Evolutionary conservation across 176 grass and related monocot species (phyloP).

Genomic region (Phoenix dactylifera): DNA sequence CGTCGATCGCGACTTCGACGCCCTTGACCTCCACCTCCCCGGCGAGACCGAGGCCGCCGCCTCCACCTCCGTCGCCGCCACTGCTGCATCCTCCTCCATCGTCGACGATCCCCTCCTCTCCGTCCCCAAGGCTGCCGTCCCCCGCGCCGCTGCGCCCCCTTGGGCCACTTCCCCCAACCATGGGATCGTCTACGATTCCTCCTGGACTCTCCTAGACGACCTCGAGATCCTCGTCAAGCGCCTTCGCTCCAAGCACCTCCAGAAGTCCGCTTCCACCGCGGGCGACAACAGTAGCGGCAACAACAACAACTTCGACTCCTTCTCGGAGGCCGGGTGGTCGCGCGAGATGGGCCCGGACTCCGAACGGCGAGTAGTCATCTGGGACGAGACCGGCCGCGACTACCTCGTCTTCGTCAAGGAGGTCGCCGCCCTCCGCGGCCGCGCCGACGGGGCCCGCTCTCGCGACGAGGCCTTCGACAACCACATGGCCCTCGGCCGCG

Average conservation of each 20-base stretch:
- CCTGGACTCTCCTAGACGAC: constrained; percentile 86
- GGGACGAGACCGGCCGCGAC: constrained; percentile 88
- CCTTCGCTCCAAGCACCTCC: constrained; percentile 87
- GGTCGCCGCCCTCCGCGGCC: constrained; percentile 56
- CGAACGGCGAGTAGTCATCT: constrained; percentile 20
- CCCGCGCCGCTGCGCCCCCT: too few relatives aligned
- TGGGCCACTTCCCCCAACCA: constrained; percentile 35
- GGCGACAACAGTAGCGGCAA: background rate
- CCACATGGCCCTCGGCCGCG: constrained; percentile 83
- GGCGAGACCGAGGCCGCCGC: background rate
- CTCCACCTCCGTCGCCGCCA: background rate
- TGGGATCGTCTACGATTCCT: constrained; percentile 78
- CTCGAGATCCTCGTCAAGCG: constrained; percentile 92
- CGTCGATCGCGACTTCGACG: constrained; percentile 93
- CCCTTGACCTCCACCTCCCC: constrained; percentile 33
- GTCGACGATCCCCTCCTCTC: too few relatives aligned
- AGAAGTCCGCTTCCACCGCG: constrained; percentile 20
- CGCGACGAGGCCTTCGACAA: constrained; percentile 98
- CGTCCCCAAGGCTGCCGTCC: too few relatives aligned
- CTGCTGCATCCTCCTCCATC: too few relatives aligned
- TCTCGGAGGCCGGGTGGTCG: constrained; percentile 96
- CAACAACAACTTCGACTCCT: constrained; percentile 75
- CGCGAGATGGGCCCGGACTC: constrained; percentile 57
- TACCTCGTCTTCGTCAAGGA: constrained; percentile 98
- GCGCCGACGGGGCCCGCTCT: constrained; percentile 52